Conservation (phyloP, 805 yeast genomes). For the Scheffersomyces amazonensis region DNA sequence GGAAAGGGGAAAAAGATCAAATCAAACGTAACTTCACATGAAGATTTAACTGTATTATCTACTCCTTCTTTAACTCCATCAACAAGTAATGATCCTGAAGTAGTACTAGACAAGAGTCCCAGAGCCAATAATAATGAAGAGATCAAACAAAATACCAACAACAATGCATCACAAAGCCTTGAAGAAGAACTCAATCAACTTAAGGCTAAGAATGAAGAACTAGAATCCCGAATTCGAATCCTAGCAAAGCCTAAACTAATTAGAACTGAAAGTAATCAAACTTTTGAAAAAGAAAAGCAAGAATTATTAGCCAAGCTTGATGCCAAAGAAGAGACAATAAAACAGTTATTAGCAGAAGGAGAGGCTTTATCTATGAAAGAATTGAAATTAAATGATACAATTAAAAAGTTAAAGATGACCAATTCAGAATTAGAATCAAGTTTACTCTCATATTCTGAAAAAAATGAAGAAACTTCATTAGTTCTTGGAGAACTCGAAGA, state of each 20-base stretch:
- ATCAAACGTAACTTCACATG: background rate
- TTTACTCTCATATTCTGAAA: constrained; percentile 25
- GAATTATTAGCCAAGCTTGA: constrained; percentile 27
- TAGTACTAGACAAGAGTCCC: background rate
- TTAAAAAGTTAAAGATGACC: constrained; percentile 53
- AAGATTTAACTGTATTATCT: background rate
- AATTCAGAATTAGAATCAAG: constrained; percentile 28
- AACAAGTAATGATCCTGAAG: background rate
- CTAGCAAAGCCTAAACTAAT: too few relatives aligned
- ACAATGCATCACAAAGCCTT: background rate
- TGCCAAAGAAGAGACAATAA: constrained; percentile 60
- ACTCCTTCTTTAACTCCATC: background rate
- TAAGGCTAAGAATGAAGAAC: background rate
- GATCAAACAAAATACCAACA: background rate
- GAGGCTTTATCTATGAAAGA: constrained; percentile 70
- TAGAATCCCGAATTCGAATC: too few relatives aligned
- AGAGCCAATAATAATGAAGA: too few relatives aligned
- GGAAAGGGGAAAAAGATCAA: constrained; percentile 16
- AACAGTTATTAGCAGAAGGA: constrained; percentile 72
- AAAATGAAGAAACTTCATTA: constrained; percentile 28
- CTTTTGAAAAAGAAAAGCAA: constrained; percentile 8
- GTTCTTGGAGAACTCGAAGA: constrained; percentile 39
- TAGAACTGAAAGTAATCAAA: background rate
- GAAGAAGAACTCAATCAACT: background rate
- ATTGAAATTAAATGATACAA: constrained; percentile 59